phyloP scores from a whole-genome alignment of 805 yeast genomes.

The Starmera quercuum region DNA sequence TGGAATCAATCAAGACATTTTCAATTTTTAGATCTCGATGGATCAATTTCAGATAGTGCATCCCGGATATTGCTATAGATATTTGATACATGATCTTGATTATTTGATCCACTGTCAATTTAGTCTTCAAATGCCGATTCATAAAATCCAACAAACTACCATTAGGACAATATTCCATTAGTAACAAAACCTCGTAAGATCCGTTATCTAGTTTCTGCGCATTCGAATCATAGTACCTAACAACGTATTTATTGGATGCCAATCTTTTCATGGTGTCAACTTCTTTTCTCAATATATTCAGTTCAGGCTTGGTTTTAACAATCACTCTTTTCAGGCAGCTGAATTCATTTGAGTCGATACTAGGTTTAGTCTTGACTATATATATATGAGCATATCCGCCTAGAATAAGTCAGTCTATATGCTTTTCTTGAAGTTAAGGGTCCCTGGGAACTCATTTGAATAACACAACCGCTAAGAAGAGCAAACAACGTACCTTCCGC shows the following conservation, averaged over 20 bases:
- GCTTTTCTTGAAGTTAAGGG: background rate
- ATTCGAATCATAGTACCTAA: slow-evolving; percentile 66
- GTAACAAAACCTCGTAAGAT: slow-evolving; percentile 77
- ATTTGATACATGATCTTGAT: slow-evolving; percentile 79
- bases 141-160: slow-evolving; percentile 82
- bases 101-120: slow-evolving; percentile 69
- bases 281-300: slow-evolving; percentile 59
- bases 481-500: slow-evolving; percentile 46
- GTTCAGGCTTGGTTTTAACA: slow-evolving; percentile 63
- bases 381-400: slow-evolving; percentile 83
- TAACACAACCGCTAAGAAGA: too few relatives aligned
- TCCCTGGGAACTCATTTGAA: too few relatives aligned
- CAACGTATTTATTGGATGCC: slow-evolving; percentile 49
- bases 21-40: slow-evolving; percentile 95
- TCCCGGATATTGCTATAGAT: slow-evolving; percentile 67
- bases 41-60: slow-evolving; percentile 70
- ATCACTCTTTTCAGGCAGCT: slow-evolving; percentile 71
- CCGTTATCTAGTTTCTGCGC: slow-evolving; percentile 49
- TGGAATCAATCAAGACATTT: slow-evolving; percentile 74
- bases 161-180: slow-evolving; percentile 92
- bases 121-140: slow-evolving; percentile 78
- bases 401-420: slow-evolving; percentile 1
- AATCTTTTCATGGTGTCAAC: slow-evolving; percentile 72
- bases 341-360: slow-evolving; percentile 34
- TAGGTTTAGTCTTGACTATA: slow-evolving; percentile 47